Percentiles rank a stretch among this genome's conserved stretches.
phyloP scores from a whole-genome alignment of 1,139 yeast species.

The Pichia sp. region DNA sequence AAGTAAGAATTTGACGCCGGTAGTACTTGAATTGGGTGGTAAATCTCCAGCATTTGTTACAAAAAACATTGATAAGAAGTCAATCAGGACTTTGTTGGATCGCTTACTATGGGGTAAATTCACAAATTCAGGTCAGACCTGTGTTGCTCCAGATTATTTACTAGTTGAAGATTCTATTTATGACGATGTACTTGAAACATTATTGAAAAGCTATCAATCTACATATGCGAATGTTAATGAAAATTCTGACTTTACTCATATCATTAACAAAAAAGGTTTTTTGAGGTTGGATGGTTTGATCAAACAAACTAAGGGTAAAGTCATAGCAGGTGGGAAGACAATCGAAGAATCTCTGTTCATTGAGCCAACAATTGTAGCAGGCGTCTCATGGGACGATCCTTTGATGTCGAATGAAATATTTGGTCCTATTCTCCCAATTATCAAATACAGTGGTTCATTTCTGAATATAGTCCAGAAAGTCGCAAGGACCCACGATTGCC shows the following conservation, averaged over 20 bases:
- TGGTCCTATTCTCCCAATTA: slow-evolving; percentile 80
- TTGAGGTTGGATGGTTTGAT: slow-evolving; percentile 46
- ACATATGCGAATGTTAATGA: slow-evolving; percentile 41
- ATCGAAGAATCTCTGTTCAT: slow-evolving; percentile 45
- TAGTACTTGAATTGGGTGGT: slow-evolving; percentile 85
- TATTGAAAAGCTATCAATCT: slow-evolving; percentile 41
- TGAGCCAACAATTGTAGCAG: slow-evolving; percentile 69
- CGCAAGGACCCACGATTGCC: slow-evolving; percentile 63
- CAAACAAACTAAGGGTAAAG: slow-evolving; percentile 50
- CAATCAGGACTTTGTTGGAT: slow-evolving; percentile 51
- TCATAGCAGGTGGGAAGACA: slow-evolving; percentile 50
- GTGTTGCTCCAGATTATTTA: slow-evolving; percentile 84
- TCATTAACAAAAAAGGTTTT: slow-evolving; percentile 60
- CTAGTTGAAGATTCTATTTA: slow-evolving; percentile 58
- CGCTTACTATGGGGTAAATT: slow-evolving; percentile 78
- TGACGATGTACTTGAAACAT: slow-evolving; percentile 46
- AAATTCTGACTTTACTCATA: slow-evolving; percentile 51
- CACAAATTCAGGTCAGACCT: slow-evolving; percentile 83
- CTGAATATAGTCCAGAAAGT: slow-evolving; percentile 47
- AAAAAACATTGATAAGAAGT: slow-evolving; percentile 37
- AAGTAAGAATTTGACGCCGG: slow-evolving; percentile 79
- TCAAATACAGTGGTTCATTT: slow-evolving; percentile 48
- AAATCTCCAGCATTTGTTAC: slow-evolving; percentile 80
- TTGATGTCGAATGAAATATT: slow-evolving; percentile 76
- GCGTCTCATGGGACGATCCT: slow-evolving; percentile 61